Percentiles rank a stretch among this genome's conserved stretches.
phyloP scores from a whole-genome alignment of 495 filamentous ascomycete species.

The Glarea lozoyensis region DNA sequence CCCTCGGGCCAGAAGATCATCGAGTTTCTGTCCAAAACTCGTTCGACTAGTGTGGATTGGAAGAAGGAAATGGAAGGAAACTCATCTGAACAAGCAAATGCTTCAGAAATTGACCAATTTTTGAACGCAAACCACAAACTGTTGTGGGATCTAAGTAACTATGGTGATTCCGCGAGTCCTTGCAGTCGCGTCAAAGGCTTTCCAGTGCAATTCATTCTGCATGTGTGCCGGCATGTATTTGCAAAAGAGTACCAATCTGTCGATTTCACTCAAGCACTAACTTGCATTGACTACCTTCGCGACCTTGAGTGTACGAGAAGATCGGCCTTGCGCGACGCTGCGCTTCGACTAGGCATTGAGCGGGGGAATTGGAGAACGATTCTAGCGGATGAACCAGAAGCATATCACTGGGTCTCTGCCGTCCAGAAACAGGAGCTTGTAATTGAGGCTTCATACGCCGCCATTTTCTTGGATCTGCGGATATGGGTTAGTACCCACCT shows the following conservation, averaged over 20 bases:
- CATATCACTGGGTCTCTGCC: slow-evolving; percentile 8
- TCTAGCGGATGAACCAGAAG: slow-evolving; percentile 5
- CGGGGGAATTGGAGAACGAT: slow-evolving; percentile 11
- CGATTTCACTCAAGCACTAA: slow-evolving; percentile 8
- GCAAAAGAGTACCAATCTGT: slow-evolving; percentile 8
- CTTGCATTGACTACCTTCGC: slow-evolving; percentile 14
- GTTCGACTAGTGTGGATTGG: no score
- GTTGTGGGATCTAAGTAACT: slow-evolving; percentile 3
- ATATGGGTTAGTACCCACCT: slow-evolving; percentile 14
- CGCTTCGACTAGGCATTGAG: slow-evolving; percentile 8
- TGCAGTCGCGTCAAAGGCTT: neutral
- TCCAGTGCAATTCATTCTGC: slow-evolving; percentile 1
- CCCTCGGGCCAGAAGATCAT: slow-evolving; percentile 6
- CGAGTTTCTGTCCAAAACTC: slow-evolving; percentile 9
- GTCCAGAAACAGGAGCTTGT: slow-evolving; percentile 3
- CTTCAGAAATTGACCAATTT: slow-evolving; percentile 5
- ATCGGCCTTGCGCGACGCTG: slow-evolving; percentile 5
- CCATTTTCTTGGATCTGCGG: slow-evolving; percentile 10
- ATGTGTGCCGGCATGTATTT: slow-evolving; percentile 1
- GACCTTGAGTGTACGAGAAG: slow-evolving; percentile 15
- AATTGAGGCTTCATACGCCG: slow-evolving; percentile 11
- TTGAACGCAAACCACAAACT: slow-evolving; percentile 14
- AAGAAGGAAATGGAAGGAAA: no score
- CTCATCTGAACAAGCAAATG: neutral
- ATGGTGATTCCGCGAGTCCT: neutral